Conservation (phyloP, 768 basidiomycete species). For the Pulveroboletus sp. region DNA sequence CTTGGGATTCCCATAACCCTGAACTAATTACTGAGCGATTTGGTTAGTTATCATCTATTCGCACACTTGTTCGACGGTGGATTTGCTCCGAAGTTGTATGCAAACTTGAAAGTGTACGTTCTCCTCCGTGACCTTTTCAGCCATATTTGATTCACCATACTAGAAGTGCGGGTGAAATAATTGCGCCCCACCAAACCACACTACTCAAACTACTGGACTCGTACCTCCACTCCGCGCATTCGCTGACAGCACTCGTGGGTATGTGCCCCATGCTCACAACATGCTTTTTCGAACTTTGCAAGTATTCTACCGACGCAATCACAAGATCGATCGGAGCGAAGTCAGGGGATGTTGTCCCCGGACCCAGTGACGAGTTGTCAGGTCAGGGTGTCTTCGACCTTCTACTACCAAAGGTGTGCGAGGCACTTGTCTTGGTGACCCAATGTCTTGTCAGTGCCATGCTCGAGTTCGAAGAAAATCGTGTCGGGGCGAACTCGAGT, state of each 20-base stretch:
- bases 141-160: slow-evolving; percentile 12
- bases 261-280: slow-evolving; percentile 58
- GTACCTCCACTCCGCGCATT: slow-evolving; percentile 58
- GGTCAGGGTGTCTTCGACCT: slow-evolving; percentile 53
- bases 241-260: slow-evolving; percentile 36
- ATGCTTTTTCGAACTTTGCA: slow-evolving; percentile 56
- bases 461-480: slow-evolving; percentile 40
- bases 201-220: slow-evolving; percentile 86
- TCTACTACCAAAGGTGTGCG: slow-evolving; percentile 72
- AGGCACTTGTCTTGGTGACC: slow-evolving; percentile 72
- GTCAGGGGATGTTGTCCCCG: slow-evolving; percentile 9
- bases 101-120: slow-evolving; percentile 56
- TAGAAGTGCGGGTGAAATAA: slow-evolving; percentile 59
- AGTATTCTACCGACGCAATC: slow-evolving; percentile 54
- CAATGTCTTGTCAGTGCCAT: slow-evolving; percentile 70
- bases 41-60: slow-evolving; percentile 59
- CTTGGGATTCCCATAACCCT: background rate
- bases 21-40: slow-evolving; percentile 10
- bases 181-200: slow-evolving; percentile 84
- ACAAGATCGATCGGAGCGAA: slow-evolving; percentile 39
- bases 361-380: slow-evolving; percentile 1
- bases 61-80: slow-evolving; percentile 58
- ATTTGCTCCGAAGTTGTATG: slow-evolving; percentile 57
- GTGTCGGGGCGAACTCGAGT: slow-evolving; percentile 7
- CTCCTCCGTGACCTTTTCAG: background rate